Percentiles rank a stretch among this genome's conserved stretches.
Conservation (phyloP, 2,329 filamentous ascomycete species). For the Phyllosticta ampelicida region DNA sequence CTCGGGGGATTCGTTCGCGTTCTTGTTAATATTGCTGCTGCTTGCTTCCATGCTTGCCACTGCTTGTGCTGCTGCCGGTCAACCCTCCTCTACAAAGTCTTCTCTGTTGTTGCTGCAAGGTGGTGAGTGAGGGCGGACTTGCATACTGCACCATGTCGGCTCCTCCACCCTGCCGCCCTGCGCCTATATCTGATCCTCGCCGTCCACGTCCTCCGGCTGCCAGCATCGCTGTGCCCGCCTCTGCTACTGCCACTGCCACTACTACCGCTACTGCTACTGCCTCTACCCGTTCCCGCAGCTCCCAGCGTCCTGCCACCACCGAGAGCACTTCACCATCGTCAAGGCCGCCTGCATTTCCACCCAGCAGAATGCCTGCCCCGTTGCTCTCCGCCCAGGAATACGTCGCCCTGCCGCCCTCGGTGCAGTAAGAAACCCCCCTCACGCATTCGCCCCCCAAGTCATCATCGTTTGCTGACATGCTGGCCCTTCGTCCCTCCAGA, state of each 20-base stretch:
- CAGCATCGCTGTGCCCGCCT: neutral
- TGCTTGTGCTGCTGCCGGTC: neutral
- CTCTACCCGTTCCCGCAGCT: constrained; percentile 3
- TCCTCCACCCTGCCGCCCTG: constrained; percentile 4
- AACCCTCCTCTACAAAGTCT: neutral
- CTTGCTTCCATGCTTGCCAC: no score
- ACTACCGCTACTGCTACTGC: neutral
- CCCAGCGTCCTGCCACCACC: constrained; percentile 2
- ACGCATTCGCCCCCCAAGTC: neutral
- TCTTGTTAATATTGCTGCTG: neutral
- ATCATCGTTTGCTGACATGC: constrained; percentile 13
- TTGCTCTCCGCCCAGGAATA: constrained; percentile 29
- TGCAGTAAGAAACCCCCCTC: constrained; percentile 29
- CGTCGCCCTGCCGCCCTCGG: constrained; percentile 30
- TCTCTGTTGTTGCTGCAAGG: neutral
- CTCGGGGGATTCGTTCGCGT: neutral
- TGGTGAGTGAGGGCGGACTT: neutral
- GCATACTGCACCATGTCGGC: constrained; percentile 2
- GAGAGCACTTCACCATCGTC: neutral
- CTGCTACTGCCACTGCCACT: neutral
- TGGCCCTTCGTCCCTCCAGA: no score
- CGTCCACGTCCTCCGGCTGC: neutral
- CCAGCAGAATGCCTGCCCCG: constrained; percentile 9
- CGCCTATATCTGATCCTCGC: neutral
- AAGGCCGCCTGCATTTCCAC: neutral